Conservation (phyloP, 192 early-diverging fungal genomes). For the Dimargaris verticillata region DNA sequence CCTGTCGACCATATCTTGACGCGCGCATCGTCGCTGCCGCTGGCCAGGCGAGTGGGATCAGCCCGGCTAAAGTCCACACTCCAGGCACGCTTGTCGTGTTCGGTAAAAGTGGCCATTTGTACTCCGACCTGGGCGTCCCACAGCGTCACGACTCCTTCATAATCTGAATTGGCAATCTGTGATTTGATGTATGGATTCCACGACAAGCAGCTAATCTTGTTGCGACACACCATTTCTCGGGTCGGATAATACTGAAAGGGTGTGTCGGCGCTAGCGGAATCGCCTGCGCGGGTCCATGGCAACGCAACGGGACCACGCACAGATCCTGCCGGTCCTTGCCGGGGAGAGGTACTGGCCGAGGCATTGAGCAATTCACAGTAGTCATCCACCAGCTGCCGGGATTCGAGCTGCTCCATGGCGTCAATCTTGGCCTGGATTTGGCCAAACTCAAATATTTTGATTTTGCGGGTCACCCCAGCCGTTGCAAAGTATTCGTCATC, state of each 20-base stretch:
- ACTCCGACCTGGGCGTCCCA: slow-evolving; percentile 69
- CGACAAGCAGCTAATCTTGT: slow-evolving; percentile 87
- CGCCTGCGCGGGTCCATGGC: neutral
- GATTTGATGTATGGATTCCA: slow-evolving; percentile 81
- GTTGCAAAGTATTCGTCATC: slow-evolving; percentile 90
- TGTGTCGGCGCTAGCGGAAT: slow-evolving; percentile 14
- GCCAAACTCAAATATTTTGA: slow-evolving; percentile 82
- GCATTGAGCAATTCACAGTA: slow-evolving; percentile 4
- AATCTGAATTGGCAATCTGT: slow-evolving; percentile 77
- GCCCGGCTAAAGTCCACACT: slow-evolving; percentile 68
- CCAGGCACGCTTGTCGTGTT: slow-evolving; percentile 89
- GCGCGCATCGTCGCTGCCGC: slow-evolving; percentile 83
- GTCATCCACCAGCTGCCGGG: slow-evolving; percentile 14
- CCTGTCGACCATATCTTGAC: slow-evolving; percentile 86
- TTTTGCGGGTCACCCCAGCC: slow-evolving; percentile 79
- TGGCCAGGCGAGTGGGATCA: slow-evolving; percentile 65
- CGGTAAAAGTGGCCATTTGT: slow-evolving; percentile 47
- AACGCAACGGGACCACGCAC: neutral
- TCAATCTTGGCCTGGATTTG: slow-evolving; percentile 12
- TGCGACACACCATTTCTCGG: slow-evolving; percentile 53
- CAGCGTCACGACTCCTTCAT: slow-evolving; percentile 75
- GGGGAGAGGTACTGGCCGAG: neutral
- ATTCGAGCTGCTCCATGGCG: slow-evolving; percentile 19
- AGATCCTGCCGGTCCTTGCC: neutral
- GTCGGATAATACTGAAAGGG: slow-evolving; percentile 55